Conservation (phyloP, 2,329 filamentous ascomycete species). For the Fusarium torreyae region DNA sequence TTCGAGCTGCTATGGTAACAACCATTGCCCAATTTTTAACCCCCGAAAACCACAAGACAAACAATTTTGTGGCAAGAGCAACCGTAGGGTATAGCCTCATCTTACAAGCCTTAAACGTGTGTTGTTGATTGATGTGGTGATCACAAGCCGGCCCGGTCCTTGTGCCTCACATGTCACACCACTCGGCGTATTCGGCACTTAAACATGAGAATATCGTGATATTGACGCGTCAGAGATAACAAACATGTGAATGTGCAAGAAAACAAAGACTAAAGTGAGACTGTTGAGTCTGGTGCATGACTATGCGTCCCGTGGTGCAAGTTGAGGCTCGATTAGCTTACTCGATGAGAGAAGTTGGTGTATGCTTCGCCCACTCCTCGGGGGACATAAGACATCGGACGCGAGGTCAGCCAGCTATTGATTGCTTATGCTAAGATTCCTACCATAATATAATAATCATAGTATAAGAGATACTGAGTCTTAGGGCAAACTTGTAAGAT, state of each 20-base stretch:
- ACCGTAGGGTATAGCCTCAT: slow-evolving; percentile 6
- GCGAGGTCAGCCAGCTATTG: too few relatives aligned
- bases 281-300: slow-evolving; percentile 17
- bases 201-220: slow-evolving; percentile 4
- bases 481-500: too few relatives aligned
- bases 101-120: neutral
- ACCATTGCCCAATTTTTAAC: neutral
- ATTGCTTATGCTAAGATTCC: too few relatives aligned
- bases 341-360: slow-evolving; percentile 1
- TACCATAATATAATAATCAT: too few relatives aligned
- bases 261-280: neutral
- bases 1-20: slow-evolving; percentile 25
- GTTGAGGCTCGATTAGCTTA: slow-evolving; percentile 17
- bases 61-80: slow-evolving; percentile 9
- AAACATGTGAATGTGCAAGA: neutral
- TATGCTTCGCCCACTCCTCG: slow-evolving; percentile 12
- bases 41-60: slow-evolving; percentile 7
- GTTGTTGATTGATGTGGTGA: neutral
- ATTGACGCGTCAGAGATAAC: neutral
- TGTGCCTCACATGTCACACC: slow-evolving; percentile 26
- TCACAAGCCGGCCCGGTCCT: slow-evolving; percentile 7
- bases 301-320: slow-evolving; percentile 4
- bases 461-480: too few relatives aligned
- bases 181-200: slow-evolving; percentile 1
- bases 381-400: too few relatives aligned